Conservation (phyloP, 495 filamentous ascomycete genomes). For the Daldinia loculata region DNA sequence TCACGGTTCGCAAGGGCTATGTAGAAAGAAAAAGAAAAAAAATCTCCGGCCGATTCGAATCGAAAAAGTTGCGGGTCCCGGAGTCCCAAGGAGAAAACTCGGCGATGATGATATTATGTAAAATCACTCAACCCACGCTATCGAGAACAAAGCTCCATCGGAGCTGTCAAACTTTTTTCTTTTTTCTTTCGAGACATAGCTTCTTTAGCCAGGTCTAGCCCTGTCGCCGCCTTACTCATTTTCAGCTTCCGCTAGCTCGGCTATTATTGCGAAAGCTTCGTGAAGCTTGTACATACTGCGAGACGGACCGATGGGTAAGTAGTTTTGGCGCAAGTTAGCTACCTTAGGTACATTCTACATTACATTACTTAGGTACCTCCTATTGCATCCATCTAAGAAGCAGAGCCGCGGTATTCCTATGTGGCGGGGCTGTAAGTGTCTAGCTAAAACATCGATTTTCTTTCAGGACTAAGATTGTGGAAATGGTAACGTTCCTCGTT, state of each 20-base stretch:
- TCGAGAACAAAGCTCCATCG: slow-evolving; percentile 22
- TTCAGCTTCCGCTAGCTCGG: slow-evolving; percentile 26
- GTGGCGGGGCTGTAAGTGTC: slow-evolving; percentile 22
- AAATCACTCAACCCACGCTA: slow-evolving; percentile 14
- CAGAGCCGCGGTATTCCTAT: slow-evolving; percentile 32
- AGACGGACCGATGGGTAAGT: slow-evolving; percentile 22
- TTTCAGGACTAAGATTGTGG: background rate
- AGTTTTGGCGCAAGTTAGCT: too few relatives aligned
- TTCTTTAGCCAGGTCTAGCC: slow-evolving; percentile 10
- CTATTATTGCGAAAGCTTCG: slow-evolving; percentile 9
- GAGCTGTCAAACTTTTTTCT: slow-evolving; percentile 16
- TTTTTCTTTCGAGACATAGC: too few relatives aligned
- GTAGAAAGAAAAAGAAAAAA: background rate
- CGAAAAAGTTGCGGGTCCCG: background rate
- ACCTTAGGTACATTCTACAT: too few relatives aligned
- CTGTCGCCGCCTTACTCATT: slow-evolving; percentile 32
- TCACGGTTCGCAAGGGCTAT: background rate
- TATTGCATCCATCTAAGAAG: background rate
- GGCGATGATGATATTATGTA: slow-evolving; percentile 15
- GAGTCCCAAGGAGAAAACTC: slow-evolving; percentile 21
- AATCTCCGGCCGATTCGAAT: slow-evolving; percentile 13
- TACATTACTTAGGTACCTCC: background rate
- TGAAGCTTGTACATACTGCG: background rate
- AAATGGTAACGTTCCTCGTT: background rate
- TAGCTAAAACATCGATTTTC: background rate